These are phyloP conservation scores for Plasmodium inui DNA, from an alignment of 169 alveolate species.

Conservation along the genomic window DNA sequence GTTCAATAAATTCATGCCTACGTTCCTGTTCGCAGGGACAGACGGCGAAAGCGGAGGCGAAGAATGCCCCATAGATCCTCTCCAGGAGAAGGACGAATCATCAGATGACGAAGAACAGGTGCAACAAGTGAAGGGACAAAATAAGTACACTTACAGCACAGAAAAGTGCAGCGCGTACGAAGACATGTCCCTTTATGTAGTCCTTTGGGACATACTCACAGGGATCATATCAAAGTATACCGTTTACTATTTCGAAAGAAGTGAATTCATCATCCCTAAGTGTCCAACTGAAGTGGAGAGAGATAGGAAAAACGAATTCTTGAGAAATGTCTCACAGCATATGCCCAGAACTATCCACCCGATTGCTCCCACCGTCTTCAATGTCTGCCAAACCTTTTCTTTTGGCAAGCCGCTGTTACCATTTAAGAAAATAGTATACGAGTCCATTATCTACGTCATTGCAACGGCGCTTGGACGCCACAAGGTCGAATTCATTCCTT, in stretches of 20 bases:
- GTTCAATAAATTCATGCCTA: neutral
- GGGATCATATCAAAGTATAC: slow-evolving; percentile 55
- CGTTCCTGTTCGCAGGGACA: neutral
- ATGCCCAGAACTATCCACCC: slow-evolving; percentile 31
- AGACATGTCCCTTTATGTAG: slow-evolving; percentile 56
- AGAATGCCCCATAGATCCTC: neutral
- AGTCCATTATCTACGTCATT: slow-evolving; percentile 57
- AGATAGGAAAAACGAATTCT: slow-evolving; percentile 62
- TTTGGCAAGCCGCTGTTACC: slow-evolving; percentile 62
- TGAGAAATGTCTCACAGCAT: slow-evolving; percentile 44
- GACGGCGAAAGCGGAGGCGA: neutral
- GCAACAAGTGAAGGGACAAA: neutral
- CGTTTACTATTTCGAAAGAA: slow-evolving; percentile 12
- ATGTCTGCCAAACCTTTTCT: slow-evolving; percentile 44
- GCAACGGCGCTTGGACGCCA: slow-evolving; percentile 14
- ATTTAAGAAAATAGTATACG: slow-evolving; percentile 47
- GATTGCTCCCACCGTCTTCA: slow-evolving; percentile 35
- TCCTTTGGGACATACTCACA: slow-evolving; percentile 72
- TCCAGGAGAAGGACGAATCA: neutral
- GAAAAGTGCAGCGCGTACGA: slow-evolving; percentile 9
- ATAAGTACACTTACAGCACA: slow-evolving; percentile 27
- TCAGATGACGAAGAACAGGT: neutral
- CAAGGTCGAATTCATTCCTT: slow-evolving; percentile 45
- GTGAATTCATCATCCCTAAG: slow-evolving; percentile 31
- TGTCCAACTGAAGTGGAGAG: slow-evolving; percentile 41